A percentile compares a stretch with the other conserved stretches of the same genome.
Conservation (phyloP, 2,329 filamentous ascomycete species). For the Fusarium sp. region DNA sequence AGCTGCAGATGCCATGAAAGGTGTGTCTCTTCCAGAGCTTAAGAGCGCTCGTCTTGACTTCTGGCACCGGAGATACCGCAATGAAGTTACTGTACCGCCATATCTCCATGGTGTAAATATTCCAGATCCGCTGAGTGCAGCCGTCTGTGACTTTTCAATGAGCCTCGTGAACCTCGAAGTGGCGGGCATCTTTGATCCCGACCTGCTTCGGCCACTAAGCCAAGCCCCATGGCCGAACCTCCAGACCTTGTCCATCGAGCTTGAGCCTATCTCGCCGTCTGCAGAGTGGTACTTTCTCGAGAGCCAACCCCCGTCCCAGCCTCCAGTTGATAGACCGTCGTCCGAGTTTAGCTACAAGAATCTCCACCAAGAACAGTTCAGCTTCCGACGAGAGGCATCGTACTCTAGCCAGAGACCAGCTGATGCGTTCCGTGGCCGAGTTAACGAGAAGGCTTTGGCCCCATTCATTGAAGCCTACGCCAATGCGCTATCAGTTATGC, state of each 20-base stretch:
- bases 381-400: neutral
- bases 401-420: neutral
- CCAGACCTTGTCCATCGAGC: neutral
- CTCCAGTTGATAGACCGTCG: neutral
- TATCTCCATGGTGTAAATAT: neutral
- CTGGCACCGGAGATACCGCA: neutral
- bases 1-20: neutral
- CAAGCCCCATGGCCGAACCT: neutral
- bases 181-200: constrained; percentile 1
- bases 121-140: constrained; percentile 1
- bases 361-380: constrained; percentile 6
- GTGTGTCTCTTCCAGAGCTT: neutral
- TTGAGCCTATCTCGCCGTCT: constrained; percentile 2
- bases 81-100: neutral
- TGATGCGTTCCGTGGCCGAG: neutral
- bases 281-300: constrained; percentile 10
- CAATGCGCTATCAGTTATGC: constrained; percentile 10
- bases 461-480: constrained; percentile 6
- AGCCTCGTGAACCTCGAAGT: constrained; percentile 8
- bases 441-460: neutral
- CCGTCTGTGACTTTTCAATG: constrained; percentile 6
- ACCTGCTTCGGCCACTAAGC: neutral
- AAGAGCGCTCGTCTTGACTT: constrained; percentile 3
- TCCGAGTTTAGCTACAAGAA: neutral
- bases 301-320: neutral